phyloP scores from a whole-genome alignment of 2,329 filamentous ascomycete species.

The Immersiporthe knoxdaviesiana region DNA sequence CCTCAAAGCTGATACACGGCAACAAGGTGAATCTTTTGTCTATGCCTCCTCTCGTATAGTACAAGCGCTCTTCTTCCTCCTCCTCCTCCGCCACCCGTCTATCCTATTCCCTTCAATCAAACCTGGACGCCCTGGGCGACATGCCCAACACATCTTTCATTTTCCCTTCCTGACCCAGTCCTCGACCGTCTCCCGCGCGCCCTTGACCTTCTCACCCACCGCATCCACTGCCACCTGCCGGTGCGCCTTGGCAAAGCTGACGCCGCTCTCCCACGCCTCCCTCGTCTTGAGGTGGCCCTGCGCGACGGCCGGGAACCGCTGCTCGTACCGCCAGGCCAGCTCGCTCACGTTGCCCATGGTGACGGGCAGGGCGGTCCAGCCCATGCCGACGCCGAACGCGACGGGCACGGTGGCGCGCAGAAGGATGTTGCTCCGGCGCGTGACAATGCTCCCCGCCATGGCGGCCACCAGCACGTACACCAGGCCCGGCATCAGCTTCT shows the following conservation, averaged over 20 bases:
- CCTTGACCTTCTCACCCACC: constrained; percentile 79
- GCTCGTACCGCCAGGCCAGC: constrained; percentile 90
- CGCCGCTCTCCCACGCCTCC: constrained; percentile 69
- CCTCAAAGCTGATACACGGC: not conserved
- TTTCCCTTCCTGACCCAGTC: constrained; percentile 90
- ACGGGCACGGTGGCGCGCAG: constrained; percentile 77
- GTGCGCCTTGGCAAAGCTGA: constrained; percentile 75
- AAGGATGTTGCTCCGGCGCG: constrained; percentile 83
- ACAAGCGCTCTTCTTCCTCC: not conserved
- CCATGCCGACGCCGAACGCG: constrained; percentile 79
- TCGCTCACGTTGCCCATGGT: constrained; percentile 89
- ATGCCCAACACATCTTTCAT: constrained; percentile 53
- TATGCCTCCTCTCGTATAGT: not conserved
- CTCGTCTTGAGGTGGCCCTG: constrained; percentile 77
- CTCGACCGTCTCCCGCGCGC: constrained; percentile 77
- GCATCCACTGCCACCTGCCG: constrained; percentile 69
- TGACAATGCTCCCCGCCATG: constrained; percentile 92
- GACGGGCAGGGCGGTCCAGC: constrained; percentile 82
- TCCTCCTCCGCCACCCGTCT: not conserved
- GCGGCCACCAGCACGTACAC: constrained; percentile 92
- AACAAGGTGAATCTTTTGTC: not conserved
- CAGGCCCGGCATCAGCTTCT: constrained; percentile 84
- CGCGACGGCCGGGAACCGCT: constrained; percentile 80
- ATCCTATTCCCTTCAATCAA: not conserved
- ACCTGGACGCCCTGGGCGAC: not conserved